A percentile compares a stretch with the other conserved stretches of the same genome.
These are phyloP conservation scores for Echinosophora koreensis DNA, from an alignment of 306 rosid genomes.

Conservation along the genomic window DNA sequence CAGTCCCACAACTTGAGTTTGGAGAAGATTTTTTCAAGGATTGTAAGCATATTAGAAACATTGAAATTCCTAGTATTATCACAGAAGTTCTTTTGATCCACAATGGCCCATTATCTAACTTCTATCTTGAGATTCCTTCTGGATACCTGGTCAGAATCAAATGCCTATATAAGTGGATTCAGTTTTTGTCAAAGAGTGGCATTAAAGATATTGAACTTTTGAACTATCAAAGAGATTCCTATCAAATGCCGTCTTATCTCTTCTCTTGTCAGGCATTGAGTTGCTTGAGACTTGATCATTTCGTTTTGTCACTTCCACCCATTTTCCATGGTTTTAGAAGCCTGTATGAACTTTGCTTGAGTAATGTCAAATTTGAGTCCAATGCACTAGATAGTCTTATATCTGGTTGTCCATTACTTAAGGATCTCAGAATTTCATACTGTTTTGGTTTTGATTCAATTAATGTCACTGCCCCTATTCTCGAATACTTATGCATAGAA, in stretches of 20 bases:
- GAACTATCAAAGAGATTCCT: neutral
- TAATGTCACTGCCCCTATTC: constrained; percentile 2
- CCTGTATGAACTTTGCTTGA: neutral
- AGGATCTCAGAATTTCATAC: neutral
- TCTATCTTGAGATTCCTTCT: neutral
- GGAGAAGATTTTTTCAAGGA: fast-evolving
- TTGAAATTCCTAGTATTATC: neutral
- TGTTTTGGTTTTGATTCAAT: constrained; percentile 18
- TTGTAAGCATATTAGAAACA: neutral
- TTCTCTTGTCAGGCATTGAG: constrained; percentile 20
- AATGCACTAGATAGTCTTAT: constrained; percentile 16
- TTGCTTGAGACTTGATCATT: neutral
- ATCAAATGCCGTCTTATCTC: constrained; percentile 10
- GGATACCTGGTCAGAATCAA: fast-evolving
- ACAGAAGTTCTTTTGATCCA: constrained; percentile 7
- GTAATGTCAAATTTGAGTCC: neutral
- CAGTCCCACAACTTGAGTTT: neutral
- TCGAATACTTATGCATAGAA: neutral
- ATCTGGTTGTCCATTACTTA: neutral
- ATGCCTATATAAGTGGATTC: constrained; percentile 14
- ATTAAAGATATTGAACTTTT: neutral
- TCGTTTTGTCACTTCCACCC: neutral
- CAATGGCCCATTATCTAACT: neutral
- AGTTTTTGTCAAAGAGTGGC: constrained; percentile 11
- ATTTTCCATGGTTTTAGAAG: constrained; percentile 29